Percentiles rank a stretch among this genome's conserved stretches.
Evolutionary conservation across 495 filamentous ascomycete genomes (phyloP).

Genomic region (Penicillium parvum): DNA sequence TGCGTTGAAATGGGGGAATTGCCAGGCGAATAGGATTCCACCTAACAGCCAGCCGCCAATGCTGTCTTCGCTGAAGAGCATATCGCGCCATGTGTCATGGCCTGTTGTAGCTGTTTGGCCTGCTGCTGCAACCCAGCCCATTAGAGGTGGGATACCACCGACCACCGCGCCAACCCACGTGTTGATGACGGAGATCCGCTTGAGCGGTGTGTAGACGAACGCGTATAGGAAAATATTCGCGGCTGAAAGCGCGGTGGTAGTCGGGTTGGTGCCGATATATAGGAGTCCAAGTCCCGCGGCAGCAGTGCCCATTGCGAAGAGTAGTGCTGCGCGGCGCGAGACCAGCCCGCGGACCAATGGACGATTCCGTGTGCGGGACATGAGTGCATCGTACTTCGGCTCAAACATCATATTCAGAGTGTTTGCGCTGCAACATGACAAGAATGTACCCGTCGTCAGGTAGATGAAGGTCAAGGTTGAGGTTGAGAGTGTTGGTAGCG

Average conservation of each 20-base stretch:
- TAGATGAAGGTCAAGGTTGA: conserved; percentile 87
- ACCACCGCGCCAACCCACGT: conserved; percentile 95
- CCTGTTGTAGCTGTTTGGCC: conserved; percentile 76
- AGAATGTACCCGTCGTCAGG: conserved; percentile 82
- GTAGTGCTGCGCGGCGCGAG: conserved; percentile 63
- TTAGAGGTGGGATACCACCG: conserved; percentile 88
- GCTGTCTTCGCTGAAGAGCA: conserved; percentile 65
- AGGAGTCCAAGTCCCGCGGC: conserved; percentile 61
- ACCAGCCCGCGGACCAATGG: conserved; percentile 84
- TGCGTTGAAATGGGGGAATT: conserved; percentile 97
- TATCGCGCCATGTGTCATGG: conserved; percentile 68
- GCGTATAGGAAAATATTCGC: conserved; percentile 87
- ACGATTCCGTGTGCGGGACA: conserved; percentile 85
- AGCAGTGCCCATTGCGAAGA: conserved; percentile 73
- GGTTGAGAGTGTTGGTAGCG: conserved; percentile 78
- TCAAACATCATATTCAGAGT: conserved; percentile 97
- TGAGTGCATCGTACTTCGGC: conserved; percentile 81
- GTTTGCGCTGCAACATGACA: conserved; percentile 83
- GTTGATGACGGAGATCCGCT: conserved; percentile 80
- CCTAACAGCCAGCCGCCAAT: conserved; percentile 89
- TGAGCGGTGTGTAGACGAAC: conserved; percentile 87
- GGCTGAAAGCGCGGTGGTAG: conserved; percentile 77
- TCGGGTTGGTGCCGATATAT: conserved; percentile 90
- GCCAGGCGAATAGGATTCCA: conserved; percentile 85
- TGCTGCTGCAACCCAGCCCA: conserved; percentile 95